Conservation (phyloP, 2,329 filamentous ascomycete genomes). For the Rhynchosporium secalis region DNA sequence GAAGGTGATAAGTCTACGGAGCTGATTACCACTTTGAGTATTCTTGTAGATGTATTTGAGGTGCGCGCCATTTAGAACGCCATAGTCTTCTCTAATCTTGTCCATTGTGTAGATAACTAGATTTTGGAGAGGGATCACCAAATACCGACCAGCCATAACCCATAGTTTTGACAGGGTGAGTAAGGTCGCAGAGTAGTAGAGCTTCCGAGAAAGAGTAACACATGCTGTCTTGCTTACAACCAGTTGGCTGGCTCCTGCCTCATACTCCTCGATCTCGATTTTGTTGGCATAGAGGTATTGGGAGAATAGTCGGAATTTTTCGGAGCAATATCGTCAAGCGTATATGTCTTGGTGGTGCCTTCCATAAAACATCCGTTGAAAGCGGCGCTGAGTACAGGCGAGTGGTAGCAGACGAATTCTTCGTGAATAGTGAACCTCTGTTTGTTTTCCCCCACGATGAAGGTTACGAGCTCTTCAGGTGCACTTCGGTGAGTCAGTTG, state of each 20-base stretch:
- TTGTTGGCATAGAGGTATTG: background rate
- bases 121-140: background rate
- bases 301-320: background rate
- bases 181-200: too few species aligned
- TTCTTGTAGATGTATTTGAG: background rate
- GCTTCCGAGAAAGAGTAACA: background rate
- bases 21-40: background rate
- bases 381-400: background rate
- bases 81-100: background rate
- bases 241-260: background rate
- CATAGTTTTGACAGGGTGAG: too few species aligned
- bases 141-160: too few species aligned
- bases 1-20: background rate
- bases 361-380: background rate
- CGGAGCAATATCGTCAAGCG: background rate
- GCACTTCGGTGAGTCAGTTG: background rate
- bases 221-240: background rate
- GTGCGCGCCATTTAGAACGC: background rate
- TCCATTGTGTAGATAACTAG: background rate
- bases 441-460: background rate
- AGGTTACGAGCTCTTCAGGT: conserved; percentile 18
- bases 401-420: conserved; percentile 50
- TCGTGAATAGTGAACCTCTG: conserved; percentile 7
- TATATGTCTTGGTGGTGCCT: background rate
- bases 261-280: background rate